Evolutionary conservation across 306 rosid genomes (phyloP), one percentile per base, ranked within the genome.

Genomic region (Begonia masoniana): DNA sequence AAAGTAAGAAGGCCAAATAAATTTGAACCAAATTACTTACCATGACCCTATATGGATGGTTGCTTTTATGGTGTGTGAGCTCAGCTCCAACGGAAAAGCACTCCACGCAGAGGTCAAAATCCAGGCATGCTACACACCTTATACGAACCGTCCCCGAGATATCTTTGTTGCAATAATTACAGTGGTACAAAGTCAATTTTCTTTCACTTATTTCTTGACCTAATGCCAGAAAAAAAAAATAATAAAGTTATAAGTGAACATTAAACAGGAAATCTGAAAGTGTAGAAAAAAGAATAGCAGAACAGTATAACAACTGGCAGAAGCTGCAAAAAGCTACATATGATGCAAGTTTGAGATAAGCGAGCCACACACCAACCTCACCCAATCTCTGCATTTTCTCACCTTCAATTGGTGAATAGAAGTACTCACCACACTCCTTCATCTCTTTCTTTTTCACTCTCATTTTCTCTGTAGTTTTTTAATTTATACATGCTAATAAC

Each of bases 161-260:
- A 66, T 74, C 83, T 46, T 78, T 74, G 62, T 78, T 59, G 67
- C 83, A 78, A 58, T 74, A 78, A 61, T 78, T 78, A 51, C 83
- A 78, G 10, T 74, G 80, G 71, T 78, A 78, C 41, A 74, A 58
- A 56, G 79, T 69, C 10, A 54, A 59, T 74, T 78, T 74, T 9
- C 70, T 65, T 12, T 73, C 77, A 36, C 42, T 50, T 35, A 12
- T 55, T 66, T 62, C 75, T 52, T 72, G 73, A 47, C 56, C 63
- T 48, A 51, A 21, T 19, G 41, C 58, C 12, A 42, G 13, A 65
- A 41, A 14, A 41, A 13, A 47, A 16, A 35, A 3, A 15, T n/a
- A 45, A 45, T 11, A 12, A 45, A 45, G 49, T 10, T 45, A 45
- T 45, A 10, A 45, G 48, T 10, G 49, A 45, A 31, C 39, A 31